Evolutionary conservation across 306 rosid species (phyloP).

Genomic region (Leucaena leucocephala): DNA sequence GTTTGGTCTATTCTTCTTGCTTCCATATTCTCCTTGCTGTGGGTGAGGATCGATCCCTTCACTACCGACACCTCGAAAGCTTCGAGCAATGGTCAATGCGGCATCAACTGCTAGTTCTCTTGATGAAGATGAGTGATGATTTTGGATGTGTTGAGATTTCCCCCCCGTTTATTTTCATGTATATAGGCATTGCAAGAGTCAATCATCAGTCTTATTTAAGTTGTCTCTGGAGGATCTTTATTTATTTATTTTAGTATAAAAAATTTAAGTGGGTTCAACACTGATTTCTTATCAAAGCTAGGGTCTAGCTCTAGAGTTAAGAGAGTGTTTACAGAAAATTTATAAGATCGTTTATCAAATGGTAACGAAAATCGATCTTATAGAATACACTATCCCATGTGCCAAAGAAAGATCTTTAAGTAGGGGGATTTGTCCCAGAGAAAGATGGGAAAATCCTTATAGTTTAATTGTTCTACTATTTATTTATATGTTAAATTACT

Average conservation of each 20-base stretch:
- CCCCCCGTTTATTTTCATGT: conserved; percentile 30
- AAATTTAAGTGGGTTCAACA: too few species aligned
- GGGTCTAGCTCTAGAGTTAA: too few species aligned
- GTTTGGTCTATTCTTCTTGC: conserved; percentile 95
- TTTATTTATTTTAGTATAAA: not conserved
- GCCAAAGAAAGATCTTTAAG: conserved; percentile 11
- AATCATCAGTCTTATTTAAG: conserved; percentile 21
- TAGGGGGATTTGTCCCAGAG: not conserved
- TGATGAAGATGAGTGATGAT: conserved; percentile 4
- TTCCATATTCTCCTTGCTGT: conserved; percentile 85
- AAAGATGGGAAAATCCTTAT: not conserved
- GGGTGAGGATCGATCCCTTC: conserved; percentile 76
- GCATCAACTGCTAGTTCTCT: conserved; percentile 67
- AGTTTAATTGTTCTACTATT: not conserved
- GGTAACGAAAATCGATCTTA: too few species aligned
- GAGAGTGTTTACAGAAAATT: too few species aligned
- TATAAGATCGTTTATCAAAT: too few species aligned
- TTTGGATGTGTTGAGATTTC: conserved; percentile 23
- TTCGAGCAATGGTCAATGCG: conserved; percentile 71
- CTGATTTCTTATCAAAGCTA: too few species aligned
- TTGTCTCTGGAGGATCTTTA: conserved; percentile 5
- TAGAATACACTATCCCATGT: too few species aligned
- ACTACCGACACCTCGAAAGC: conserved; percentile 44
- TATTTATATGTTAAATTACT: not conserved
- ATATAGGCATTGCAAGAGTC: conserved; percentile 41